Evolutionary conservation across 192 early-diverging fungal species (phyloP).

Genomic region (Piromyces sp.): DNA sequence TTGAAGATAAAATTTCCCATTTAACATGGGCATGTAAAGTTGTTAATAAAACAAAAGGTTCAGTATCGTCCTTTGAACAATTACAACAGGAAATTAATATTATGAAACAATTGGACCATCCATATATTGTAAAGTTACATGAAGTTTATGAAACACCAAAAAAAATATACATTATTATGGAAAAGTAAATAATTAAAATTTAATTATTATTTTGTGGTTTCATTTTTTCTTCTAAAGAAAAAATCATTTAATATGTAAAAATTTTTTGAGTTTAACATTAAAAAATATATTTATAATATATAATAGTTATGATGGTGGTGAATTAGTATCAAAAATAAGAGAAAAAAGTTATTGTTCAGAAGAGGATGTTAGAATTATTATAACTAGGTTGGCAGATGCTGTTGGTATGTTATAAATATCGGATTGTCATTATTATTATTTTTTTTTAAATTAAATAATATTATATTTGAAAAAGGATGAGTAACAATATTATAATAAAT

Average conservation of each 20-base stretch:
- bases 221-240: too few relatives aligned
- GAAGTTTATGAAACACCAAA: constrained; percentile 30
- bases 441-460: too few relatives aligned
- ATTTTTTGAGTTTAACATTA: too few relatives aligned
- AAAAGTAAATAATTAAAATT: constrained; percentile 12
- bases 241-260: too few relatives aligned
- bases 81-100: constrained; percentile 23
- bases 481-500: too few relatives aligned
- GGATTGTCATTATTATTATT: too few relatives aligned
- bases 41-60: constrained; percentile 18
- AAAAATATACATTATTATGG: constrained; percentile 29
- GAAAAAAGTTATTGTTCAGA: background rate
- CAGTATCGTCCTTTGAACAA: constrained; percentile 18
- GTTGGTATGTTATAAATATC: constrained; percentile 5
- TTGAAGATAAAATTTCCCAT: constrained; percentile 13
- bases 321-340: constrained; percentile 7
- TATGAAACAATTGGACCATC: constrained; percentile 25
- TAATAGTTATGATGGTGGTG: constrained; percentile 9
- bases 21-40: constrained; percentile 27
- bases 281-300: background rate
- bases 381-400: constrained; percentile 5
- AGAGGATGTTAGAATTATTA: constrained; percentile 3
- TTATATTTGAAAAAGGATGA: too few relatives aligned
- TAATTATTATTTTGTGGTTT: too few relatives aligned
- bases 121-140: constrained; percentile 16